These are phyloP conservation scores for Hypoxylon rickii DNA, from an alignment of 495 filamentous ascomycete species.

Conservation along the genomic window DNA sequence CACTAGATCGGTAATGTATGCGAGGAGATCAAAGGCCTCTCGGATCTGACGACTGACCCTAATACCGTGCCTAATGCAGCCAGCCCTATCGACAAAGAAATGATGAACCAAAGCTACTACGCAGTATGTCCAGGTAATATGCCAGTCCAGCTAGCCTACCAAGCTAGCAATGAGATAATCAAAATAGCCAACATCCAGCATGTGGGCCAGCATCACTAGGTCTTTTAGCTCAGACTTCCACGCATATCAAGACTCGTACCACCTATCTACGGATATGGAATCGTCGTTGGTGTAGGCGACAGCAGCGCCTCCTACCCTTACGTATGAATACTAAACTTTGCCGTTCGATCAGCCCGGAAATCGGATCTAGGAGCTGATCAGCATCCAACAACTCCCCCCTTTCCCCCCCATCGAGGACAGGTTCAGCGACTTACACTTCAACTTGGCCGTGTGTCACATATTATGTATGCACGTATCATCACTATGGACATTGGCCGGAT, in stretches of 20 bases:
- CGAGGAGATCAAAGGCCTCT: constrained; percentile 24
- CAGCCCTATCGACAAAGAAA: constrained; percentile 2
- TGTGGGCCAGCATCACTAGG: neutral
- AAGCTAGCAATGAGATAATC: too few relatives aligned
- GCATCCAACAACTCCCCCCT: too few relatives aligned
- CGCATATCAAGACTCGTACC: constrained; percentile 3
- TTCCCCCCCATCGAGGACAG: constrained; percentile 8
- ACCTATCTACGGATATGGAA: constrained; percentile 3
- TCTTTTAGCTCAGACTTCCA: too few relatives aligned
- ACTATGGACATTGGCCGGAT: constrained; percentile 13
- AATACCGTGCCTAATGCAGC: constrained; percentile 18
- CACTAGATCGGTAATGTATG: constrained; percentile 36
- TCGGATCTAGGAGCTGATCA: constrained; percentile 17
- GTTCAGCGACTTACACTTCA: constrained; percentile 3
- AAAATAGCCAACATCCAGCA: neutral
- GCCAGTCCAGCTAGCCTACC: too few relatives aligned
- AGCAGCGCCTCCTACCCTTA: constrained; percentile 4
- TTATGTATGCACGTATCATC: constrained; percentile 15
- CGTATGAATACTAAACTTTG: constrained; percentile 1
- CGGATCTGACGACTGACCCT: too few relatives aligned
- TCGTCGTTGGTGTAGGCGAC: constrained; percentile 13
- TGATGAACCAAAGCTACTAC: too few relatives aligned
- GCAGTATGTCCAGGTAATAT: too few relatives aligned
- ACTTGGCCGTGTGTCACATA: constrained; percentile 5
- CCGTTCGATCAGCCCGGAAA: constrained; percentile 6